Conservation (phyloP, 179 eudicot genomes). For the Vitellaria paradoxa region DNA sequence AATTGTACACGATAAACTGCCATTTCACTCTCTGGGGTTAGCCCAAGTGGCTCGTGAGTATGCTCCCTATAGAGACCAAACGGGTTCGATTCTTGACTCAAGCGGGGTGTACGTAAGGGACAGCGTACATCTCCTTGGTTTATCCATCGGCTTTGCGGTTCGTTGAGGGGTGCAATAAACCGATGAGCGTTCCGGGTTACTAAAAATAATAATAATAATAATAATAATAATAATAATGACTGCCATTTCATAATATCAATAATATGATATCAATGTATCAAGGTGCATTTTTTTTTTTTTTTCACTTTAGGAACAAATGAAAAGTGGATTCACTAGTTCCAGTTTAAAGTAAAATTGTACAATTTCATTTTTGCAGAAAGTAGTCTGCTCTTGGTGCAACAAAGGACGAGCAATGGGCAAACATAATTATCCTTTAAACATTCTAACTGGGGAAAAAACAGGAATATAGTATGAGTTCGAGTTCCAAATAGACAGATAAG, state of each 20-base stretch:
- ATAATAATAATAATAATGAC: too few relatives aligned
- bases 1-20: neutral
- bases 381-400: neutral
- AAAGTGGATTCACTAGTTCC: slow-evolving; percentile 10
- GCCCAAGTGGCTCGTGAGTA: too few relatives aligned
- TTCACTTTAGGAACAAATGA: neutral
- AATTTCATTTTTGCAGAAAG: neutral
- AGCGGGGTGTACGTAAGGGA: too few relatives aligned
- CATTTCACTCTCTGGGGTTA: too few relatives aligned
- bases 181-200: too few relatives aligned
- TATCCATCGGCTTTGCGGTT: too few relatives aligned
- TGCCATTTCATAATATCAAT: neutral
- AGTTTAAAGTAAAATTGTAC: neutral
- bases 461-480: slow-evolving; percentile 1
- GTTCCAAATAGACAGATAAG: neutral
- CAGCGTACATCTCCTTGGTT: too few relatives aligned
- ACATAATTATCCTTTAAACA: slow-evolving; percentile 56
- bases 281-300: neutral
- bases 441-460: slow-evolving; percentile 58
- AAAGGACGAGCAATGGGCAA: slow-evolving; percentile 1
- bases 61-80: too few relatives aligned
- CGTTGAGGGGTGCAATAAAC: too few relatives aligned
- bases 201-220: too few relatives aligned
- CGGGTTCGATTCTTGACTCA: too few relatives aligned
- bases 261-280: neutral